phyloP scores from a whole-genome alignment of 768 basidiomycete genomes.

The Multifurca ochricompacta region DNA sequence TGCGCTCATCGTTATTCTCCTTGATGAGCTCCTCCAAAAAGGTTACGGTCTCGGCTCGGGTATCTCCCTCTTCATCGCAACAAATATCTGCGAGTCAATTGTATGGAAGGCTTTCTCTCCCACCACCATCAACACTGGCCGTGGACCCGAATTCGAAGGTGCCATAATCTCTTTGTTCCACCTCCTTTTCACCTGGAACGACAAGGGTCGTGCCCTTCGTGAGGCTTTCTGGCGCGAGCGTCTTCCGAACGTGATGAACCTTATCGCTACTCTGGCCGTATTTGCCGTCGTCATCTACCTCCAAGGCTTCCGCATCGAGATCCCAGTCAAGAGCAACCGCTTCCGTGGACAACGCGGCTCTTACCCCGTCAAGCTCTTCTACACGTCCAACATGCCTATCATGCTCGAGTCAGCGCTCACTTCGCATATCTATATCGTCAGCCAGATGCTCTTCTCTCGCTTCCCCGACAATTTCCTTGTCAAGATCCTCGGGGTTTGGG shows the following conservation, averaged over 20 bases:
- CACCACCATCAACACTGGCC: constrained; percentile 95
- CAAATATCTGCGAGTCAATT: constrained; percentile 99
- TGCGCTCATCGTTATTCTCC: constrained; percentile 92
- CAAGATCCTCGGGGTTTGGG: constrained; percentile 92
- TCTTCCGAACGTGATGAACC: constrained; percentile 96
- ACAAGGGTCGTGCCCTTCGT: constrained; percentile 92
- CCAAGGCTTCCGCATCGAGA: constrained; percentile 98
- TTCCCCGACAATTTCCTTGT: constrained; percentile 92
- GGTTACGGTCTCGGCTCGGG: constrained; percentile 98
- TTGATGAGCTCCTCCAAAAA: constrained; percentile 98
- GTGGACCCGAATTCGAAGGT: constrained; percentile 97
- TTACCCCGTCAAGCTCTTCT: constrained; percentile 98
- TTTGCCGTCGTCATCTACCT: constrained; percentile 97
- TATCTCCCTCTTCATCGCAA: constrained; percentile 98
- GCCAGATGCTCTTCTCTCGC: constrained; percentile 87
- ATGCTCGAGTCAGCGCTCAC: constrained; percentile 95
- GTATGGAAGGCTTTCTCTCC: constrained; percentile 99
- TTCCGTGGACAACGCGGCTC: constrained; percentile 94
- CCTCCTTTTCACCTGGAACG: constrained; percentile 95
- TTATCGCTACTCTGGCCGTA: constrained; percentile 84
- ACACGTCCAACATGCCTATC: constrained; percentile 99
- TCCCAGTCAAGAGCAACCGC: constrained; percentile 93
- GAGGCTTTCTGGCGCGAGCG: constrained; percentile 98
- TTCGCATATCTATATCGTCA: constrained; percentile 91
- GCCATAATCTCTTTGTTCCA: constrained; percentile 96